Base-by-base conservation (phyloP, 192 early-diverging fungal species). In the Linnemannia exigua region DNA sequence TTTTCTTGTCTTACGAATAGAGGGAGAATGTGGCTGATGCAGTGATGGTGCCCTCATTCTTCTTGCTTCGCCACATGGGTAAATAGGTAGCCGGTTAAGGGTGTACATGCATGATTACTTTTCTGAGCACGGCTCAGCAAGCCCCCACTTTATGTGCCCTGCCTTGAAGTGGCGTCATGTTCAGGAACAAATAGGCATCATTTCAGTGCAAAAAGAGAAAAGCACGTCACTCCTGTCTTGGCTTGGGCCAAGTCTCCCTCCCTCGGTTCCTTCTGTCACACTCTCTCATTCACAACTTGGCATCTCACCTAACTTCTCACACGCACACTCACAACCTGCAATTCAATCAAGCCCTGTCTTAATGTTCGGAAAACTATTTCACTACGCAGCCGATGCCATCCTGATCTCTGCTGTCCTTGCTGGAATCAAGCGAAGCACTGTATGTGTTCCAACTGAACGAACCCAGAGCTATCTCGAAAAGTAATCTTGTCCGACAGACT, bases 381-480 rank as follows among this genome's bases (percentile, higher is more conserved):
- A 92, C 67, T 82, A 87, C 72, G 88, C 89, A 9, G 86, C 88
- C 47, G 89, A 92, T 58, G 90, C 90, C n/a, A 80, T 92, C 19
- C 83, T 92, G 17, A 71, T 92, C 20, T 90, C 89, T 0, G 87
- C 90, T 11, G 89, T 90, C 41, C 86, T 90, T 15, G 89, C 89
- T 47, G 91, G 91, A 51, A 90, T 89, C 80, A 91, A 90, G 41
- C 88, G 91, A 31, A 89, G 82, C 52, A 92, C 88, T 12, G 90
- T 90, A 72, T 68, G 68, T 22, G n/a, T 69, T 17, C 19, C 47
- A 19, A 9, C 1, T 35, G 54, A 63, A 58, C 28, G 28, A 63
- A 31, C 58, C 11, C 58, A 25, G 25, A 74, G 72, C 33, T 4
- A 33, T n/a, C 38, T 22, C 2, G 41, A 15, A 25, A 15, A 8